phyloP scores from a whole-genome alignment of 345 rosid genomes.

The Ceriops decandra region DNA sequence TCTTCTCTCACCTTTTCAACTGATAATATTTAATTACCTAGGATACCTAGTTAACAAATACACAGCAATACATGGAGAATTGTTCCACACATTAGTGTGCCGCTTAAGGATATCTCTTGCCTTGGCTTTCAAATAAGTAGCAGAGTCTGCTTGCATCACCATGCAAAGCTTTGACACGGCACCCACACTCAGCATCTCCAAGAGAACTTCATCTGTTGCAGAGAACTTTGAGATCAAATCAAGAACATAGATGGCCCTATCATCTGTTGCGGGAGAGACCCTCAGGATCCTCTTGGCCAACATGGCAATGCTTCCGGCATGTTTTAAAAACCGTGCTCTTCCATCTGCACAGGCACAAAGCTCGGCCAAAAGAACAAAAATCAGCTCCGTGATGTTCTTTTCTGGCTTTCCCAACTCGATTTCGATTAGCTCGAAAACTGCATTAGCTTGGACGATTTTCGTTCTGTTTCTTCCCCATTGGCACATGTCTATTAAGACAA shows the following conservation, averaged over 20 bases:
- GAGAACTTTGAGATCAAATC: conserved; percentile 33
- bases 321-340: conserved; percentile 36
- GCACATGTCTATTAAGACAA: conserved; percentile 28
- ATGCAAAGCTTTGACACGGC: conserved; percentile 63
- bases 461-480: conserved; percentile 39
- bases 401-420: conserved; percentile 45
- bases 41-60: conserved; percentile 43
- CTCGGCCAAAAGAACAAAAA: conserved; percentile 38
- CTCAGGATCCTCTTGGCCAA: conserved; percentile 43
- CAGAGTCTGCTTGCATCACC: conserved; percentile 54
- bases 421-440: conserved; percentile 45
- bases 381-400: conserved; percentile 41
- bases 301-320: conserved; percentile 50
- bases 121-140: conserved; percentile 32
- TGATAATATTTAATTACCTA: conserved; percentile 1
- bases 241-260: conserved; percentile 38
- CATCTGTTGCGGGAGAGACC: conserved; percentile 51
- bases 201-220: conserved; percentile 26
- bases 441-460: conserved; percentile 38
- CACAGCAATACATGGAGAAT: conserved; percentile 58
- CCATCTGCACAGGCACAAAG: conserved; percentile 48
- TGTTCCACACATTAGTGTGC: conserved; percentile 45
- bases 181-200: conserved; percentile 58
- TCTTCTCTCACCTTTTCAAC: not conserved
- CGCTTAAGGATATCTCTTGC: conserved; percentile 44